These are phyloP conservation scores for Angomonas deanei DNA, from an alignment of 208 protist genomes.

Conservation along the genomic window DNA sequence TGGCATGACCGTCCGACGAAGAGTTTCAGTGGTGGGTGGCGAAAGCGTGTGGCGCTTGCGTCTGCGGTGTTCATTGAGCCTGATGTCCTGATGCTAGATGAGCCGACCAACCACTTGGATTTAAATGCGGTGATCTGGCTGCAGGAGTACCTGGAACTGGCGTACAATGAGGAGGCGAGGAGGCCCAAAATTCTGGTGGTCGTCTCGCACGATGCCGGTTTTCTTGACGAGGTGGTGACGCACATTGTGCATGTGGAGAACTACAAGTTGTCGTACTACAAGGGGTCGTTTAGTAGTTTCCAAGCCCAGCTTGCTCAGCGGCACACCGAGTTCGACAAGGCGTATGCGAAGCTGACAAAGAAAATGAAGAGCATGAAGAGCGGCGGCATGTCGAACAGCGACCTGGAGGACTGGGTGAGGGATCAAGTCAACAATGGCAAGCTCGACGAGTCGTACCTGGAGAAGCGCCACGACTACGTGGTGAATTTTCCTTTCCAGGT, in stretches of 20 bases:
- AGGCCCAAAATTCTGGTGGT: conserved; percentile 92
- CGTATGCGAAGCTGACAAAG: conserved; percentile 64
- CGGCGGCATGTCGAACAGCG: conserved; percentile 83
- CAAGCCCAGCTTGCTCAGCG: conserved; percentile 66
- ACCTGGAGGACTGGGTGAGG: conserved; percentile 78
- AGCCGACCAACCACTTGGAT: conserved; percentile 97
- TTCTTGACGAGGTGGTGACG: conserved; percentile 93
- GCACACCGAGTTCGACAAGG: conserved; percentile 84
- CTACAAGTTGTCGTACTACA: conserved; percentile 87
- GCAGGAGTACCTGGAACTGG: conserved; percentile 81
- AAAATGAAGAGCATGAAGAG: conserved; percentile 83
- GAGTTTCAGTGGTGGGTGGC: conserved; percentile 87
- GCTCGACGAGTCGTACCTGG: conserved; percentile 57
- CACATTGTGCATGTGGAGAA: conserved; percentile 92
- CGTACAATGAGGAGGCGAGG: conserved; percentile 75
- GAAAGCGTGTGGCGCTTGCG: conserved; percentile 94
- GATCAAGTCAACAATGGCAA: conserved; percentile 64
- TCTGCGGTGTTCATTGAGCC: conserved; percentile 93
- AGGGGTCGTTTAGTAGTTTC: conserved; percentile 70
- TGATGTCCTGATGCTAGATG: conserved; percentile 95
- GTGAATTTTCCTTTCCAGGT: conserved; percentile 86
- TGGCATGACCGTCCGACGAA: conserved; percentile 87
- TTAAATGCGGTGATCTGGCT: conserved; percentile 95
- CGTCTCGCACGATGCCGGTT: conserved; percentile 95
- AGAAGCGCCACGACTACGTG: conserved; percentile 84